These are phyloP conservation scores for Rhizophagus sp. DNA, from an alignment of 192 early-diverging fungal species.

Conservation along the genomic window DNA sequence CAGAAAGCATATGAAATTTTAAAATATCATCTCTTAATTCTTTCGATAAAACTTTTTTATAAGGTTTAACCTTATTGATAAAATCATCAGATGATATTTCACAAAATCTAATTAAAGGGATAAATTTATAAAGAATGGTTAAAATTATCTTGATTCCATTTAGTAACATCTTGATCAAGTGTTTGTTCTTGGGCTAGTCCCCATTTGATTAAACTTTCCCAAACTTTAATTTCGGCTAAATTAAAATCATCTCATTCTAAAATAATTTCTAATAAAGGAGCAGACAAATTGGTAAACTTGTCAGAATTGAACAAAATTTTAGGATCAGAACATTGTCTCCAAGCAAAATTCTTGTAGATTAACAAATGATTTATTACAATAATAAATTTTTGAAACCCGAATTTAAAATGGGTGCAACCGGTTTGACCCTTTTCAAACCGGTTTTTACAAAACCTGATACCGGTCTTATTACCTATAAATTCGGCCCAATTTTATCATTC, in stretches of 20 bases:
- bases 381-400: too few relatives aligned
- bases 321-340: background rate
- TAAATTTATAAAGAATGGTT: background rate
- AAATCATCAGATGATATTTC: background rate
- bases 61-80: background rate
- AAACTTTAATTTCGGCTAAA: background rate
- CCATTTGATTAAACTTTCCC: conserved; percentile 1
- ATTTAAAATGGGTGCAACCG: too few relatives aligned
- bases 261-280: background rate
- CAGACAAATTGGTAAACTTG: background rate
- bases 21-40: background rate
- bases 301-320: background rate
- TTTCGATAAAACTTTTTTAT: background rate
- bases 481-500: too few relatives aligned
- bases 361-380: background rate
- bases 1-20: background rate
- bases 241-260: background rate
- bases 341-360: background rate
- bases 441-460: too few relatives aligned
- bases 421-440: too few relatives aligned
- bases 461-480: too few relatives aligned
- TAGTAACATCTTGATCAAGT: background rate
- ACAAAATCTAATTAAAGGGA: background rate
- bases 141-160: background rate
- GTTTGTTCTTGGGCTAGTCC: background rate